Evolutionary conservation across 2,329 filamentous ascomycete genomes (phyloP), one percentile per base, ranked within the genome.

Genomic region (Remersonia thermophila): DNA sequence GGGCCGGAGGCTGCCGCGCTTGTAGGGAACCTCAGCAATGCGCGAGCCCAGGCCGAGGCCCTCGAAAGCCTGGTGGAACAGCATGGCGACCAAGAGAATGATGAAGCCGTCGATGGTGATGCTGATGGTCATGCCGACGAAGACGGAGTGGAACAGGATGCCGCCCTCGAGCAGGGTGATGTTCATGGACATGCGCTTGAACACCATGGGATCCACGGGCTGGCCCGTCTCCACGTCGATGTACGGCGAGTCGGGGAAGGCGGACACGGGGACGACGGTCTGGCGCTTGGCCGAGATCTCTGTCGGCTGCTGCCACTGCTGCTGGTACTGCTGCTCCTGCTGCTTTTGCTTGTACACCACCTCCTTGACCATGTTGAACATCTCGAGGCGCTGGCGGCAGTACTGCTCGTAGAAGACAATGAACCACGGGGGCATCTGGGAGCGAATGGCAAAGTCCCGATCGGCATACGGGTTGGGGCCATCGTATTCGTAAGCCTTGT

Each of bases 91-190:
- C 7, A 83, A 63, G 3, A 83, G 66, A 17, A 83, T 64, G 38
- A 77, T 56, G 53, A 82, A 83, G 3, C 75, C 71, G 1, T 80
- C 73, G 2, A 72, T 71, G 14, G 77, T 77, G 44, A 83, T 78
- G 17, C 74, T 79, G 17, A 83, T 59, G 0, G 80, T 80, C 66
- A 83, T 80, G 39, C 78, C 78, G 38, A 83, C 79, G 53, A 83
- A 83, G 40, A 86, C 70, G 42, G 76, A 82, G 58, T 86, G 81
- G 54, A 86, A 86, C 9, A 86, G 64, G 45, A 86, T 86, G 42
- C 81, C 81, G 38, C 80, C 77, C 55, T 86, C 81, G 4, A 86
- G 68, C 3, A 86, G 67, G 4, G 81, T 71, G 46, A 83, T 83
- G 56, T 86, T 81, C 48, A 83, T 65, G 3, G 80, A 69, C 54